Evolutionary conservation across 441 rosid species (phyloP), one percentile per base, ranked within the genome.

Genomic region (Manihot esculenta): DNA sequence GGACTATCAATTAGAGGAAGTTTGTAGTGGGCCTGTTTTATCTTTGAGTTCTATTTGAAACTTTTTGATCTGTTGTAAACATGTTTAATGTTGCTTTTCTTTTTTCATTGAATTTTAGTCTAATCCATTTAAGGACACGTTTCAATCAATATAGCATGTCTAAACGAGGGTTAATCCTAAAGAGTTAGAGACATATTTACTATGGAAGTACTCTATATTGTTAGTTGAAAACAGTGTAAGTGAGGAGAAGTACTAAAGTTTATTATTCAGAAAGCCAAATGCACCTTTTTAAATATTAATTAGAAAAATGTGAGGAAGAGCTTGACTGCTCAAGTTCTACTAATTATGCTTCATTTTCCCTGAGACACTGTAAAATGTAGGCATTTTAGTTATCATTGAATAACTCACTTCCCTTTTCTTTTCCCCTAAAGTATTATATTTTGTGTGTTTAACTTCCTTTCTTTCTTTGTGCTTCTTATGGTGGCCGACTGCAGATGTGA

Each of bases 221-320:
- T 21, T 23, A 24, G 15, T 1, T 48, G 21, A 50, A 21, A 38
- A 5, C 61, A 50, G 26, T 15, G 42, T 41, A 3, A 3, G 13
- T 23, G 68, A 41, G 13, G 41, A 42, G 0, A 21, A 11, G n/a
- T 42, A 13, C 21, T 24, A 2, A 12, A 20, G 27, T 62, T 13
- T 17, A 54, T 53, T 27, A 44, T 57, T n/a, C 44, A 69, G 58
- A 57, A 26, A 41, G 24, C 20, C 33, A 51, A 71, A 53, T 33
- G 3, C 51, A n/a, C 15, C 38, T 50, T 26, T 23, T 62, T 61
- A 45, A 35, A 61, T 35, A 47, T 5, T 41, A 45, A 27, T 26
- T 44, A 56, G 45, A 68, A 47, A 47, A 17, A 38, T 63, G n/a
- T 15, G 44, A 17, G 10, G 45, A 30, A 20, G 42, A 58, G 60